phyloP scores from a whole-genome alignment of 768 basidiomycete species.

The Porphyrellus cyaneotinctus region DNA sequence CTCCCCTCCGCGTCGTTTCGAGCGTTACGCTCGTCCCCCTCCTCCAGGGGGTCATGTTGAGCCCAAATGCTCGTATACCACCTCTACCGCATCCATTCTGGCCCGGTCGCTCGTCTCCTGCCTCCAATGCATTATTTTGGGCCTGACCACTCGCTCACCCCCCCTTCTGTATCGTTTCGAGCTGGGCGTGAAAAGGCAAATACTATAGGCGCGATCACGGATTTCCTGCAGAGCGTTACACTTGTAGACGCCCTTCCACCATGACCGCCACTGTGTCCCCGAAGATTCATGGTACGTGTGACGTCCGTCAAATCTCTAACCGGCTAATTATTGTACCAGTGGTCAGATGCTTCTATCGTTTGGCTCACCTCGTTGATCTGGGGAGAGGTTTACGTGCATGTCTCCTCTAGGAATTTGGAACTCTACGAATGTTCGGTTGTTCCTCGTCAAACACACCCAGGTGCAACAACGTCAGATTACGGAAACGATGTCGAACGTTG shows the following conservation, averaged over 20 bases:
- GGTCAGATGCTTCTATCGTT: conserved; percentile 86
- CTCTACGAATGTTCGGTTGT: conserved; percentile 81
- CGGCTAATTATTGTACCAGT: conserved; percentile 43
- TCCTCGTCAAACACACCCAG: conserved; percentile 86
- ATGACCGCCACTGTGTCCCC: conserved; percentile 56
- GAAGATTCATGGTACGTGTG: conserved; percentile 68
- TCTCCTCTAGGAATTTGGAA: conserved; percentile 88
- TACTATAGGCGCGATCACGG: conserved; percentile 64
- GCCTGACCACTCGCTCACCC: too few relatives aligned
- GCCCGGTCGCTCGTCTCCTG: too few relatives aligned
- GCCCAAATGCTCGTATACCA: too few relatives aligned
- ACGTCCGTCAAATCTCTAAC: not conserved
- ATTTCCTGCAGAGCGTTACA: conserved; percentile 67
- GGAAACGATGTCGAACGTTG: conserved; percentile 75
- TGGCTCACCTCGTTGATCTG: conserved; percentile 94
- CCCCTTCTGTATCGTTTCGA: too few relatives aligned
- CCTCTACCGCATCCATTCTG: too few relatives aligned
- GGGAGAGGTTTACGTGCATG: conserved; percentile 95
- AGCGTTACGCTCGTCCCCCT: too few relatives aligned
- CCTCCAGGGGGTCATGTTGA: too few relatives aligned
- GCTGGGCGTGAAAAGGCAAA: conserved; percentile 57
- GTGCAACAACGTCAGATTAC: conserved; percentile 65
- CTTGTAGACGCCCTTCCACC: conserved; percentile 74
- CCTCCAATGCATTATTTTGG: too few relatives aligned
- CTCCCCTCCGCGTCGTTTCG: too few relatives aligned